Evolutionary conservation across 257 asterid species (phyloP).

Genomic region (Galeopsis tetrahit): DNA sequence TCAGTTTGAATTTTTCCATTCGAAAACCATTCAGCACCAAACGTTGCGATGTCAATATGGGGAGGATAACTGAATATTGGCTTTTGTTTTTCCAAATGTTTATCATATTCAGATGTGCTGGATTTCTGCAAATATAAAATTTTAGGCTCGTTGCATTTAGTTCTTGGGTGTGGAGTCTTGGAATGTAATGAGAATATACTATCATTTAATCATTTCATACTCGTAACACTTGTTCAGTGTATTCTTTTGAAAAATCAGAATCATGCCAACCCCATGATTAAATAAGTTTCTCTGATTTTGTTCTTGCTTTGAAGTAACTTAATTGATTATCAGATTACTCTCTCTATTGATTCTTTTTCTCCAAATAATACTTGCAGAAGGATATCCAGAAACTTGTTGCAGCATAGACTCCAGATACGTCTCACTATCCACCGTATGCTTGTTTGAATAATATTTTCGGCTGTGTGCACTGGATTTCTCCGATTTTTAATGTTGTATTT

Average conservation of each 20-base stretch:
- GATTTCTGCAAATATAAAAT: not conserved
- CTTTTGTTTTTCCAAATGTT: too few relatives aligned
- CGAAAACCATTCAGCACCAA: too few relatives aligned
- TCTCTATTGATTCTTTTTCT: not conserved
- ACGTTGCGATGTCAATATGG: too few relatives aligned
- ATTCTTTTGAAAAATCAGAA: not conserved
- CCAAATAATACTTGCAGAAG: conserved; percentile 47
- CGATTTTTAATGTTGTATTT: not conserved
- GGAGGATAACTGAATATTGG: too few relatives aligned
- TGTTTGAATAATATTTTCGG: conserved; percentile 7
- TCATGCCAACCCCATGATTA: not conserved
- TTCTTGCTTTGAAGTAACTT: not conserved
- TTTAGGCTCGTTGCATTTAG: not conserved
- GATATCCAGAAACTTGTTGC: conserved; percentile 72
- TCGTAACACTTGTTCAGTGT: not conserved
- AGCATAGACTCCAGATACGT: conserved; percentile 41
- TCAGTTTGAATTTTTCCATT: not conserved
- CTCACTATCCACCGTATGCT: conserved; percentile 9
- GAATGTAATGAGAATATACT: too few relatives aligned
- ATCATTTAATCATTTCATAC: not conserved
- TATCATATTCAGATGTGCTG: not conserved
- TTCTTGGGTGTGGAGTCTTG: not conserved
- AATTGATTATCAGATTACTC: too few relatives aligned
- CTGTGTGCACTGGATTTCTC: conserved; percentile 6
- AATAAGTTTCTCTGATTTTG: not conserved